Evolutionary conservation across 1,284 basidiomycete genomes (phyloP).

Genomic region (Baeospora myosura): DNA sequence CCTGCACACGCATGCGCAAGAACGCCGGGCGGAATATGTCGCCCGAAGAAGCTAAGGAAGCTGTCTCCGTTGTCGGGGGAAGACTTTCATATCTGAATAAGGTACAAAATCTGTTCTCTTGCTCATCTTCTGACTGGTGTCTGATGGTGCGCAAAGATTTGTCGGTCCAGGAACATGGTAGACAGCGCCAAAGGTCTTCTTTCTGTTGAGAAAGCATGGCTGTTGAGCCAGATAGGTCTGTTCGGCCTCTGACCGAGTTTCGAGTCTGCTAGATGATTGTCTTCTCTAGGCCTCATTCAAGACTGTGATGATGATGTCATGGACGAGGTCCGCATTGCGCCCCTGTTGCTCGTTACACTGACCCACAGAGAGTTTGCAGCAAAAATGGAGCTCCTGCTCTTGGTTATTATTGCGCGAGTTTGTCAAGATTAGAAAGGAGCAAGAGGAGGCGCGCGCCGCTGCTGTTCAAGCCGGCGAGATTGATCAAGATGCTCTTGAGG

Average conservation of each 20-base stretch:
- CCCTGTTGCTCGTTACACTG: not conserved
- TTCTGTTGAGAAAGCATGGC: conserved; percentile 70
- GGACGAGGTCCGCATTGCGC: conserved; percentile 56
- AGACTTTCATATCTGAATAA: conserved; percentile 70
- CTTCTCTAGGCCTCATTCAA: conserved; percentile 37
- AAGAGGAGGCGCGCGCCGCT: conserved; percentile 36
- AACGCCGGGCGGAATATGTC: conserved; percentile 21
- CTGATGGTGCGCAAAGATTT: conserved; percentile 22
- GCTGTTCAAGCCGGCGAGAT: conserved; percentile 31
- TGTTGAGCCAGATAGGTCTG: conserved; percentile 65
- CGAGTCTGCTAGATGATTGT: conserved; percentile 2
- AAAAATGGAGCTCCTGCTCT: conserved; percentile 80
- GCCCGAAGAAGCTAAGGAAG: conserved; percentile 37
- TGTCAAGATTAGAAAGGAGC: conserved; percentile 49
- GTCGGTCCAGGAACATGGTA: conserved; percentile 53
- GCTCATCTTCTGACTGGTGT: conserved; percentile 4
- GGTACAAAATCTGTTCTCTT: conserved; percentile 20
- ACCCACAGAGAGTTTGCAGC: conserved; percentile 24
- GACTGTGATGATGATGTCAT: conserved; percentile 85
- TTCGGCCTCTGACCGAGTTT: conserved; percentile 20
- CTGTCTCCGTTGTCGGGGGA: conserved; percentile 65
- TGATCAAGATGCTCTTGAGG: conserved; percentile 26
- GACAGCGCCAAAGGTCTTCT: conserved; percentile 59
- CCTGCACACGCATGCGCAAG: conserved; percentile 50
- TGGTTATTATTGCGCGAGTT: conserved; percentile 71